phyloP scores from a whole-genome alignment of 306 rosid genomes.

The Quillaja saponaria region DNA sequence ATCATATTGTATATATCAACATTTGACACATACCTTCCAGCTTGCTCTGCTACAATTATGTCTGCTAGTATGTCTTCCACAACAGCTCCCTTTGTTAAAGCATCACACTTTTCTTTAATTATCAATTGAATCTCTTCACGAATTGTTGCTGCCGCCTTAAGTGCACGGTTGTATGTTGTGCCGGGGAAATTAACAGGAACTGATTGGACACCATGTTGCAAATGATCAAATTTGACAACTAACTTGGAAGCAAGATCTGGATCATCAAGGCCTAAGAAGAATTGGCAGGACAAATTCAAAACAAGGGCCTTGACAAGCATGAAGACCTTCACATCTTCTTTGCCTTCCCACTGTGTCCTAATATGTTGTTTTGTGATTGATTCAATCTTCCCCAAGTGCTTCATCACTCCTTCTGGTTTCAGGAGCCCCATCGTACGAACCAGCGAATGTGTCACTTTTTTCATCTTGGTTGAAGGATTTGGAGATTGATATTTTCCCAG shows the following conservation, averaged over 20 bases:
- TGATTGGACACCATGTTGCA: slow-evolving; percentile 50
- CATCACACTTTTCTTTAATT: slow-evolving; percentile 58
- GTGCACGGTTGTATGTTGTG: slow-evolving; percentile 44
- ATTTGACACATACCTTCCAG: slow-evolving; percentile 63
- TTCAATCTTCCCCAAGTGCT: slow-evolving; percentile 55
- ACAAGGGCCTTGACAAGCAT: slow-evolving; percentile 50
- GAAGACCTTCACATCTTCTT: slow-evolving; percentile 37
- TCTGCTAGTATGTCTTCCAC: slow-evolving; percentile 55
- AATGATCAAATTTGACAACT: slow-evolving; percentile 37
- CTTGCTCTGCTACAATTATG: slow-evolving; percentile 51
- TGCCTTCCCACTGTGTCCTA: slow-evolving; percentile 51
- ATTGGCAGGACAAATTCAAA: slow-evolving; percentile 44
- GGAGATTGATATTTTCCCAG: not conserved
- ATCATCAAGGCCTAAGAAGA: slow-evolving; percentile 50
- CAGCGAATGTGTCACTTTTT: slow-evolving; percentile 4
- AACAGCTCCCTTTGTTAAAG: slow-evolving; percentile 41
- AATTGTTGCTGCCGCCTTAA: slow-evolving; percentile 45
- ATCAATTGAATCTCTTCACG: slow-evolving; percentile 43
- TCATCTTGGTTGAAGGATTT: not conserved
- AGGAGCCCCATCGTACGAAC: slow-evolving; percentile 48
- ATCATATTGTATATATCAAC: slow-evolving; percentile 55
- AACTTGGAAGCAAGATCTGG: slow-evolving; percentile 36
- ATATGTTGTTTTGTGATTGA: slow-evolving; percentile 50
- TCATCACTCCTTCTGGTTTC: slow-evolving; percentile 59
- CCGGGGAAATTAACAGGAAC: slow-evolving; percentile 54